Conservation (phyloP, 192 early-diverging fungal species). For the Lunasporangiospora selenospora region DNA sequence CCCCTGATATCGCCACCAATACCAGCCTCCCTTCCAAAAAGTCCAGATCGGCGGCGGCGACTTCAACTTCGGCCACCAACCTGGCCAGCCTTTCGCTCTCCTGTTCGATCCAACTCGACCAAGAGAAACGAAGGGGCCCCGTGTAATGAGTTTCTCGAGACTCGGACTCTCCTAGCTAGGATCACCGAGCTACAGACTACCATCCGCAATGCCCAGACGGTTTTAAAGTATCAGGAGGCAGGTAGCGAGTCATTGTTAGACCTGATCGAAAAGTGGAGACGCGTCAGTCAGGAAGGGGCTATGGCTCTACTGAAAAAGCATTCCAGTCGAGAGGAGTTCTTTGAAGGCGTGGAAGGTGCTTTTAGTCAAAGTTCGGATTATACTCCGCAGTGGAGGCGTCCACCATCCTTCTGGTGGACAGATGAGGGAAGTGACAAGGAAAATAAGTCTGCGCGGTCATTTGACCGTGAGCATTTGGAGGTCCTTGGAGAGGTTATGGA, state of each 20-base stretch:
- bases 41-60: no score
- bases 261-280: constrained; percentile 28
- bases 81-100: constrained; percentile 15
- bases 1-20: not conserved
- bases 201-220: constrained; percentile 21
- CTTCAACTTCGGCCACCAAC: no score
- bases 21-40: not conserved
- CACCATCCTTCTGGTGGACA: not conserved
- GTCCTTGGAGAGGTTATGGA: constrained; percentile 21
- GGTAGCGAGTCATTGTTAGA: constrained; percentile 19
- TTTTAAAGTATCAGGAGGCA: constrained; percentile 18
- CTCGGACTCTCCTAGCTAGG: constrained; percentile 5
- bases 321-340: constrained; percentile 18
- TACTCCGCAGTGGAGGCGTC: not conserved
- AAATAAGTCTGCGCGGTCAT: not conserved
- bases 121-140: not conserved
- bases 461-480: not conserved
- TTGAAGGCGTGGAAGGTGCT: not conserved
- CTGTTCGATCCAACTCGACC: not conserved
- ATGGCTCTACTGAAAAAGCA: constrained; percentile 25
- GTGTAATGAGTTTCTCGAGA: constrained; percentile 2
- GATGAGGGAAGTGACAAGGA: not conserved
- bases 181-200: constrained; percentile 22
- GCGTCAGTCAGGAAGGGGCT: constrained; percentile 23
- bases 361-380: not conserved